Conservation (phyloP, 495 filamentous ascomycete genomes). For the Rhypophila decipiens region DNA sequence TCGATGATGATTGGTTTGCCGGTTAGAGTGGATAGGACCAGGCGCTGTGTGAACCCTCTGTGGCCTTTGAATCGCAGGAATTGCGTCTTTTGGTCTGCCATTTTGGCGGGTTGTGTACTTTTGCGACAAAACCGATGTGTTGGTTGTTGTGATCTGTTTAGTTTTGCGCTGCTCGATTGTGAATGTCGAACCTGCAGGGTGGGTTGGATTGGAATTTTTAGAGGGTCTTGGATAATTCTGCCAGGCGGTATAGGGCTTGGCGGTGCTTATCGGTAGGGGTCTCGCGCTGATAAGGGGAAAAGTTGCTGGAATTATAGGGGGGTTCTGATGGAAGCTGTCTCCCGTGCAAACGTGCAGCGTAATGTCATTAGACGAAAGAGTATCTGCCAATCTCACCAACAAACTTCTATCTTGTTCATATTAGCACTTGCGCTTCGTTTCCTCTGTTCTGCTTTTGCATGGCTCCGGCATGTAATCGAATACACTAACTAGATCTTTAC, state of each 20-base stretch:
- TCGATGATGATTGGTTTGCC: constrained; percentile 86
- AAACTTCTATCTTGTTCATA: no score
- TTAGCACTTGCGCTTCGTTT: no score
- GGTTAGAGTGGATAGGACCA: constrained; percentile 86
- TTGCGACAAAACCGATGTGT: background rate
- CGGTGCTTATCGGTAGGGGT: constrained; percentile 11
- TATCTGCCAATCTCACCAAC: no score
- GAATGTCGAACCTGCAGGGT: constrained; percentile 1
- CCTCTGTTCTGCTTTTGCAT: no score
- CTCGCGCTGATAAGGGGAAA: constrained; percentile 24
- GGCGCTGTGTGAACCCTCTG: constrained; percentile 71
- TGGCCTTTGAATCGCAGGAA: constrained; percentile 70
- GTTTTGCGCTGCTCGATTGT: background rate
- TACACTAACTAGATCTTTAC: background rate
- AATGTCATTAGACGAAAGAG: no score
- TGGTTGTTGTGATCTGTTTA: background rate
- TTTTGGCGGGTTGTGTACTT: no score
- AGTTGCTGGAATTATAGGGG: background rate
- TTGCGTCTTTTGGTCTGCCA: constrained; percentile 40
- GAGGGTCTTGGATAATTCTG: constrained; percentile 20
- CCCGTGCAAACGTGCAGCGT: background rate
- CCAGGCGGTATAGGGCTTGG: constrained; percentile 18
- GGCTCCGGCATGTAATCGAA: no score
- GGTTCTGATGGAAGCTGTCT: no score
- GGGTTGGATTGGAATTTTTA: constrained; percentile 26